Evolutionary conservation across 2,329 filamentous ascomycete species (phyloP), one percentile per base, ranked within the genome.

Genomic region (Davidsoniella virescens): DNA sequence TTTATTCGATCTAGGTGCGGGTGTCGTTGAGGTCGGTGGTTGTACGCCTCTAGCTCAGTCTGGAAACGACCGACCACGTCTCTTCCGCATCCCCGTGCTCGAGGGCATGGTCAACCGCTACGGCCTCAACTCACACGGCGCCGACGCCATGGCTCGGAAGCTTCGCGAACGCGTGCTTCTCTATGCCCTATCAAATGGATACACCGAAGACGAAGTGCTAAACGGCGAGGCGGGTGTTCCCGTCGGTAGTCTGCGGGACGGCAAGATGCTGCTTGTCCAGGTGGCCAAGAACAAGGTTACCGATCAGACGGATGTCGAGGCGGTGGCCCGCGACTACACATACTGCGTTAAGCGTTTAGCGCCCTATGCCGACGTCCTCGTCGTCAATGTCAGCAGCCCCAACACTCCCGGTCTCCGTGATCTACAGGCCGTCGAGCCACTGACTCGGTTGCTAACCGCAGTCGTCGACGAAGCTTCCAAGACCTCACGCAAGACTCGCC

Each of bases 261-360:
- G 88, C 12, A 78, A 82, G 54, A 68, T 95, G 52, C 71, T 98
- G 54, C 82, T 86, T 14, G 87, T 98, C 16, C 92, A 98, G 67
- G 78, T 96, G 40, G 88, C 90, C 47, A 98, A 98, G 78, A 96
- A 96, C 69, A 96, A 95, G 70, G 72, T 77, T 44, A 98, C 92
- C 0, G 79, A 87, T 17, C 88, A 93, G 61, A 72, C 73, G 44
- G 86, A 96, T 61, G 82, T 94, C 54, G 76, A 82, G 40, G 88
- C 87, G 29, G 82, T 96, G 47, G 73, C 75, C 20, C 76, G 82
- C 58, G 78, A 82, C 61, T 95, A 96, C 61, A 84, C 92, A n/a
- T 85, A 84, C 64, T 94, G 90, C 59, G 88, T 95, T 3, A 72
- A 83, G 50, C 74, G 80, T 43, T 69, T 98, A 37, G 92, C 83